Percentiles rank a stretch among this genome's conserved stretches.
These are phyloP conservation scores for Cyberlindnera petersonii DNA, from an alignment of 805 yeast genomes.

Conservation along the genomic window DNA sequence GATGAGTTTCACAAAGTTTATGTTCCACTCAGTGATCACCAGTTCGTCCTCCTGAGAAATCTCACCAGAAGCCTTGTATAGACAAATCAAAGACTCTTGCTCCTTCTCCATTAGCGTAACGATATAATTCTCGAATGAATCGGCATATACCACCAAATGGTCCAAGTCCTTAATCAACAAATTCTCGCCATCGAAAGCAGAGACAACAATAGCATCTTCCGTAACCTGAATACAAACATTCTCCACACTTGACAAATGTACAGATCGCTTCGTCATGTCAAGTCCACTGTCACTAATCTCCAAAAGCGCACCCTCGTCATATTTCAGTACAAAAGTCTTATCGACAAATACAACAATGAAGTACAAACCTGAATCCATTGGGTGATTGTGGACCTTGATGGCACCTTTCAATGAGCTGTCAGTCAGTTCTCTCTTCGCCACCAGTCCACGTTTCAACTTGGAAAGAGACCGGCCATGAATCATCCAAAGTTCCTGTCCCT, in stretches of 20 bases:
- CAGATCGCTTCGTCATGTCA: conserved; percentile 15
- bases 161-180: conserved; percentile 7
- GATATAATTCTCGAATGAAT: conserved; percentile 16
- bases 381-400: conserved; percentile 16
- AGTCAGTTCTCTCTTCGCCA: conserved; percentile 15
- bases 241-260: conserved; percentile 16
- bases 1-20: conserved; percentile 22
- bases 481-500: conserved; percentile 38
- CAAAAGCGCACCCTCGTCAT: conserved; percentile 25
- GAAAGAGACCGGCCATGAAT: conserved; percentile 23
- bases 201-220: conserved; percentile 20
- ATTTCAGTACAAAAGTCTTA: conserved; percentile 35
- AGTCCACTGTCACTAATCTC: conserved; percentile 26
- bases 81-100: neutral
- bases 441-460: conserved; percentile 16
- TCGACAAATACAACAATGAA: conserved; percentile 38
- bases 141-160: conserved; percentile 17
- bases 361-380: conserved; percentile 20
- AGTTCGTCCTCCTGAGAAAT: conserved; percentile 8
- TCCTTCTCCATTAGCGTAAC: conserved; percentile 10
- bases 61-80: conserved; percentile 7
- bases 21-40: conserved; percentile 1
- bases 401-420: conserved; percentile 21
- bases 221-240: conserved; percentile 25
- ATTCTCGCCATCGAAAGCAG: conserved; percentile 16